Base-by-base conservation (phyloP, 768 basidiomycete species). In the Boletus subcaerulescens region DNA sequence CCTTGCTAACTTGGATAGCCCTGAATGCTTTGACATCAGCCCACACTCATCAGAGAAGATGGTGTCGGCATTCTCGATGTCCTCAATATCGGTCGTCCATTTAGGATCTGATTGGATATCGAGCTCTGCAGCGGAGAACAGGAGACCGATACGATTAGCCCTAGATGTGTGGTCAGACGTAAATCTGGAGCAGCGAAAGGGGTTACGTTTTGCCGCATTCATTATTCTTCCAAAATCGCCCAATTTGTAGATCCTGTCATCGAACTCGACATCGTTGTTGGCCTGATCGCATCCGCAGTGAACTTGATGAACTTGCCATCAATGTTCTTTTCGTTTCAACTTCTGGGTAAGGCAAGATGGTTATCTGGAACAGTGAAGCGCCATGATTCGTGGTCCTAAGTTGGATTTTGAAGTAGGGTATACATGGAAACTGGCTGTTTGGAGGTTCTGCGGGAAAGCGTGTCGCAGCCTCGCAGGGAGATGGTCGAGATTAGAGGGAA, bases 11-110 rank as follows among this genome's bases (percentile, higher is more conserved):
- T 57, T 79, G 75, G 0, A 79, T 60, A 3, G 82, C 80, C 52
- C 85, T n/a, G n/a, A 75, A 29, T 70, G 68, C 47, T 70, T 73
- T 0, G 83, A 78, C 56, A 87, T 86, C 9, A 87, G 74, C 0
- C 86, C 86, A 62, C 86, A 87, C 1, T 86, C 86, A 64, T 87
- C 84, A 0, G 85, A 86, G 65, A 87, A 86, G 0, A 77, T 60
- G 52, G 84, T 82, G 43, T 84, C 84, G 8, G 77, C 76, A 22
- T 72, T 68, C 58, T 74, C 77, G 50, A 87, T 80, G 56, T 86
- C 86, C 4, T 75, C 72, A 13, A 87, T 86, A 60, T 88, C 86
- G 6, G 71, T 64, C 9, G 77, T 72, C 44, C 71, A 73, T 26
- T 64, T 60, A 3, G 82, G 83, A 62, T 83, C 77, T 10, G 86